A percentile compares a stretch with the other conserved stretches of the same genome.
phyloP scores from a whole-genome alignment of 805 yeast genomes.

The Torulaspora maleeae region DNA sequence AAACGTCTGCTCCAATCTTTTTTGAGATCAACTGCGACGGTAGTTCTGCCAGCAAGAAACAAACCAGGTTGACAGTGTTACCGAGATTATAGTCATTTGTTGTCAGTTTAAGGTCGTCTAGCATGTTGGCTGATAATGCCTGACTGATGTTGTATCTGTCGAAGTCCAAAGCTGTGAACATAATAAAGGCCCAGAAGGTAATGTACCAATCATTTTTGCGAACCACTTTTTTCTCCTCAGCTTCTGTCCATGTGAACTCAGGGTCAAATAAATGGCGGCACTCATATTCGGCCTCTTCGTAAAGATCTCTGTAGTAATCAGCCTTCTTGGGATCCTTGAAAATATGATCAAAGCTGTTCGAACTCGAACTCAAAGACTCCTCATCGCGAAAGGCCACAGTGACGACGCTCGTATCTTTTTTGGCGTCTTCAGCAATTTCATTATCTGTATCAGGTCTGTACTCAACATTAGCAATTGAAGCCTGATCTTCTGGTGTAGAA shows the following conservation, averaged over 20 bases:
- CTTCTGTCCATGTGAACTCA: constrained; percentile 47
- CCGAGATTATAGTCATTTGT: constrained; percentile 59
- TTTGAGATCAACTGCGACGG: constrained; percentile 67
- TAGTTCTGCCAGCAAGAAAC: constrained; percentile 53
- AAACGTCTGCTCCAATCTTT: constrained; percentile 56
- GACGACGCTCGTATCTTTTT: background rate
- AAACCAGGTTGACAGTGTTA: constrained; percentile 47
- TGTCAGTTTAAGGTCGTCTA: constrained; percentile 47
- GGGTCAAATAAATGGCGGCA: constrained; percentile 57
- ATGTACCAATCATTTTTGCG: constrained; percentile 54
- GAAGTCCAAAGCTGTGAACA: constrained; percentile 55
- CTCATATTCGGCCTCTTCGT: constrained; percentile 50
- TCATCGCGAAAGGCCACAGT: constrained; percentile 3
- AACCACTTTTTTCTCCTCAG: constrained; percentile 47
- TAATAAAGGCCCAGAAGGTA: constrained; percentile 51
- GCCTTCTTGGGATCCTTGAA: constrained; percentile 44
- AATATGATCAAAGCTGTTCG: constrained; percentile 2
- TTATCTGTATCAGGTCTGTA: too few relatives aligned
- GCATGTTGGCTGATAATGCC: constrained; percentile 53
- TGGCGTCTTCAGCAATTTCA: too few relatives aligned
- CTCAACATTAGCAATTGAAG: too few relatives aligned
- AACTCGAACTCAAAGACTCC: constrained; percentile 7
- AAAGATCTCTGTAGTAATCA: constrained; percentile 42
- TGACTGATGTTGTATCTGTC: constrained; percentile 56
- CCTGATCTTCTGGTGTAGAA: too few relatives aligned